Evolutionary conservation across 768 basidiomycete species (phyloP).

Genomic region (Phanerochaete carnosa): DNA sequence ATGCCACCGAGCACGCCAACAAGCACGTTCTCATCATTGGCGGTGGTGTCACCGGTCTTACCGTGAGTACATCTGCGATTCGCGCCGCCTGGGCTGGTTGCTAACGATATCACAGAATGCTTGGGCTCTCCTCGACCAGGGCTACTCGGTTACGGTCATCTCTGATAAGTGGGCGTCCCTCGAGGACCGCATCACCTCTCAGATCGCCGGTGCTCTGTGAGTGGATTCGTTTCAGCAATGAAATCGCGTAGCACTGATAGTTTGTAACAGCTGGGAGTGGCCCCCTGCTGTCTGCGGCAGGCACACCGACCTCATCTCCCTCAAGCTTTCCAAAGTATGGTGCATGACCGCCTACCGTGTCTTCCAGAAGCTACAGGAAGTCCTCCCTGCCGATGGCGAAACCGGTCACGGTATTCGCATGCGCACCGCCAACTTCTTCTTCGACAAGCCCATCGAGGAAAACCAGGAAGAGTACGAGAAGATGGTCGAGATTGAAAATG

Average conservation of each 20-base stretch:
- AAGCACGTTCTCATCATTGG: conserved; percentile 17
- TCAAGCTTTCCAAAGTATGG: conserved; percentile 32
- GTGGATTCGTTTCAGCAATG: background rate
- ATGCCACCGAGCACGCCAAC: background rate
- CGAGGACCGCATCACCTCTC: conserved; percentile 17
- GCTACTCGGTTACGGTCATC: conserved; percentile 33
- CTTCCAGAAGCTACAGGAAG: conserved; percentile 21
- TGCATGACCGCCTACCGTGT: conserved; percentile 33
- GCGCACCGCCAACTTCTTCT: conserved; percentile 34
- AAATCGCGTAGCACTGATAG: background rate
- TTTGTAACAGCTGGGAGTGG: conserved; percentile 31
- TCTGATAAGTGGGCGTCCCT: conserved; percentile 19
- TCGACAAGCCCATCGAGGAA: conserved; percentile 23
- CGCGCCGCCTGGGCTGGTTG: background rate
- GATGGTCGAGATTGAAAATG: conserved; percentile 21
- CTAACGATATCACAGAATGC: conserved; percentile 8
- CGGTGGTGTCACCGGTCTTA: conserved; percentile 21
- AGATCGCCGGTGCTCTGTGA: conserved; percentile 24
- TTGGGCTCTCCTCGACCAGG: conserved; percentile 32
- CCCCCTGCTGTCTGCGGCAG: conserved; percentile 37
- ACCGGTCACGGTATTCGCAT: conserved; percentile 29
- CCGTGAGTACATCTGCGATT: conserved; percentile 7
- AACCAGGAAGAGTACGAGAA: conserved; percentile 27
- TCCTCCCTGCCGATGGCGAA: conserved; percentile 18
- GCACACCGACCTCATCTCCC: conserved; percentile 33